These are phyloP conservation scores for Pinus taeda DNA, from an alignment of 75 land plant genomes.

Conservation along the genomic window DNA sequence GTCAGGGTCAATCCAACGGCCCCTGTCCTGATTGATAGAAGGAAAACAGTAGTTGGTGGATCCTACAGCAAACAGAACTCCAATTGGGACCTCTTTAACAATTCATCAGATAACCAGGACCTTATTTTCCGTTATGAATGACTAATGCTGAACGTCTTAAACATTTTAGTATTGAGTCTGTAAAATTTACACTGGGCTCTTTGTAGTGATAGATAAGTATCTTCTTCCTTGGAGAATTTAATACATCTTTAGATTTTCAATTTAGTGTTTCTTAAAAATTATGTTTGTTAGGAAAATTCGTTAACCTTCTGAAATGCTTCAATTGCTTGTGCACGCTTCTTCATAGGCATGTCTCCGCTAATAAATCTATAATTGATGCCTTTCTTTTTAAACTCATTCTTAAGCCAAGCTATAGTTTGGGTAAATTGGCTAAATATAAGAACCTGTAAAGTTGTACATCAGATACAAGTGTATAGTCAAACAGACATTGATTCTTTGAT, in stretches of 20 bases:
- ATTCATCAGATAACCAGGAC: background rate
- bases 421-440: conserved; percentile 49
- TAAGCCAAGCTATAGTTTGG: conserved; percentile 48
- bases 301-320: conserved; percentile 46
- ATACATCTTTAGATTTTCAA: too few species aligned
- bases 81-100: background rate
- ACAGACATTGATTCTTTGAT: too few species aligned
- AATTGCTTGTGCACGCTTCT: conserved; percentile 45
- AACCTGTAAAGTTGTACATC: conserved; percentile 15
- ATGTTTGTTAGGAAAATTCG: background rate
- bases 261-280: background rate
- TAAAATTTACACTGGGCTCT: too few species aligned
- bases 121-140: too few species aligned
- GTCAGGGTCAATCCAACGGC: conserved; percentile 47
- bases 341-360: conserved; percentile 54
- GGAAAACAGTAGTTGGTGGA: conserved; percentile 46
- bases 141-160: too few species aligned
- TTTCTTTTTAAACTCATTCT: conserved; percentile 37
- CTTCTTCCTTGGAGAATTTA: too few species aligned
- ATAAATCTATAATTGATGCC: conserved; percentile 45
- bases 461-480: background rate
- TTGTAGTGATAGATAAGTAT: too few species aligned
- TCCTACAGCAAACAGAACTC: conserved; percentile 19
- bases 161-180: too few species aligned
- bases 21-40: conserved; percentile 47